Evolutionary conservation across 768 basidiomycete genomes (phyloP), one percentile per base, ranked within the genome.

Genomic region (Amanita muscaria): DNA sequence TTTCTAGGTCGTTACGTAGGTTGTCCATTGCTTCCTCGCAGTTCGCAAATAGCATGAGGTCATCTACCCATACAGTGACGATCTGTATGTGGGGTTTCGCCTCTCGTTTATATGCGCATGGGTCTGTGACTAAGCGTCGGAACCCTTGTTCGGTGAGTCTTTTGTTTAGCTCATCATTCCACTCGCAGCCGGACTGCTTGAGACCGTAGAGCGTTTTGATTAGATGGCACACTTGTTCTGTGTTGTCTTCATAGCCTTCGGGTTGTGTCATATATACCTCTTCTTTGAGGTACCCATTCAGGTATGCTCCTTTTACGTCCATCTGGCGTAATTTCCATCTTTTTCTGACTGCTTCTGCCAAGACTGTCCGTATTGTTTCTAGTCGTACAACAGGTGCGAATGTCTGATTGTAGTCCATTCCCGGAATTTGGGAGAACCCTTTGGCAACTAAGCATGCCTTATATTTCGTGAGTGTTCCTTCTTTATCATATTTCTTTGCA

Each of bases 261-360:
- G 68, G 68, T 51, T 69, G 66, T 4, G 33, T 2, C 63, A 72
- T 68, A 32, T 63, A 71, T 2, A 72, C 67, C 9, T 54, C 51
- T 24, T 69, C 59, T 1, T 57, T 46, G 0, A 65, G 31, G 37
- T 47, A 18, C 0, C 61, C 56, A 49, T 66, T 54, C 16, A 67
- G 49, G 47, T 62, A 68, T 4, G 66, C 58, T 24, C 51, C 54
- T 46, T 60, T 67, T 14, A 76, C 61, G 50, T 78, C 68, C 7
- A 73, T 53, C 37, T 55, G 60, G 15, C 67, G 52, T 5, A 75
- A 35, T 4, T 71, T 55, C 48, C 64, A 64, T 21, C 61, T 49
- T 6, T 62, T 35, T 0, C 42, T 5, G 0, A 69, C 66, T 0
- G 70, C 61, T 18, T 71, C 35, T 2, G 67, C 62, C 3, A 75